Evolutionary conservation across 2,329 filamentous ascomycete species (phyloP).

Genomic region (Sporothrix mexicana): DNA sequence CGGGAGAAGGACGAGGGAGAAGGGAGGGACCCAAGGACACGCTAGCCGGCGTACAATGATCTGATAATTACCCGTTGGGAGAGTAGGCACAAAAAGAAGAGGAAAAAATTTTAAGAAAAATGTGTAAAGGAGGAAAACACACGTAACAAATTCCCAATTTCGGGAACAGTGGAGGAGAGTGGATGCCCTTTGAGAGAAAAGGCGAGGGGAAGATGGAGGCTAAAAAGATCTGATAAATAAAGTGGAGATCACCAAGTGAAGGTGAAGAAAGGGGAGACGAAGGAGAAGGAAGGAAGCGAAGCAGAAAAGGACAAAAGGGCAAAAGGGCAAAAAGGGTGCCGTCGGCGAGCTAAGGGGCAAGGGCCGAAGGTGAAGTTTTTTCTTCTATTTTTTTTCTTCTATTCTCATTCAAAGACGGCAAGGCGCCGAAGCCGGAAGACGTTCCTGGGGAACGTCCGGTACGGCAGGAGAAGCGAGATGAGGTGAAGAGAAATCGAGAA

Average conservation of each 20-base stretch:
- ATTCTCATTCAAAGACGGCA: neutral
- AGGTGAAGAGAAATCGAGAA: conserved; percentile 2
- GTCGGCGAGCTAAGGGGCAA: neutral
- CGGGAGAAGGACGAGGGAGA: too few relatives aligned
- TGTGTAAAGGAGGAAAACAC: neutral
- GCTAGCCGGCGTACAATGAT: neutral
- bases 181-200: too few relatives aligned
- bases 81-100: neutral
- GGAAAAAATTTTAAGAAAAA: neutral
- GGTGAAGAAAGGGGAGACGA: neutral
- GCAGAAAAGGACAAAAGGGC: neutral
- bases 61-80: conserved; percentile 29
- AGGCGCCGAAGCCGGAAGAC: conserved; percentile 31
- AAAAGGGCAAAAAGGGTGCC: neutral
- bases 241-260: neutral
- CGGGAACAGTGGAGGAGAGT: conserved; percentile 4
- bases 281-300: neutral
- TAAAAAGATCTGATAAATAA: conserved; percentile 24
- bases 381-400: neutral
- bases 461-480: conserved; percentile 10
- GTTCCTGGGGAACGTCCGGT: conserved; percentile 28
- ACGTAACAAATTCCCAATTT: conserved; percentile 3
- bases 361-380: neutral
- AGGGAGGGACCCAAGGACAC: too few relatives aligned
- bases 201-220: neutral